Evolutionary conservation across 2,329 filamentous ascomycete genomes (phyloP).

Genomic region (Cladosporium velox): DNA sequence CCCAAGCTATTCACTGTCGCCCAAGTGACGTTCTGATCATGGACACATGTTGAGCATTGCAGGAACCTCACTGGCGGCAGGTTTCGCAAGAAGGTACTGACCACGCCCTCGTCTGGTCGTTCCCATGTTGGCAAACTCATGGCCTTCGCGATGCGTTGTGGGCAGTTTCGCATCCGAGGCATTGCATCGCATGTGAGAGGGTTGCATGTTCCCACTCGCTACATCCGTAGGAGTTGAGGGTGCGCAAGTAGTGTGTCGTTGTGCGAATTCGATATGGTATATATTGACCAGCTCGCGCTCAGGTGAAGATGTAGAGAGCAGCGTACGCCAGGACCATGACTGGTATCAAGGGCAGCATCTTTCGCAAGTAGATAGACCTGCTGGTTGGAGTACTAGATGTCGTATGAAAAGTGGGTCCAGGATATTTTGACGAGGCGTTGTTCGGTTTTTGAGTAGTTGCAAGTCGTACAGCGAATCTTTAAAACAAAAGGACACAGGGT

Average conservation of each 20-base stretch:
- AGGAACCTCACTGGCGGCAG: neutral
- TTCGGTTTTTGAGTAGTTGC: neutral
- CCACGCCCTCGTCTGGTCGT: neutral
- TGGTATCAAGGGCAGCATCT: conserved; percentile 23
- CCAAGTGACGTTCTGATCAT: neutral
- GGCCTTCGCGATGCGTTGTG: neutral
- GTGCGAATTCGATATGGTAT: neutral
- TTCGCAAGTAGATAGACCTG: neutral
- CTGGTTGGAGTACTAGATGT: neutral
- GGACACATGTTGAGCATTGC: neutral
- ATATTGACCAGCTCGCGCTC: neutral
- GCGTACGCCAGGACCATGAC: conserved; percentile 25
- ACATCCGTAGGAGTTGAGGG: neutral
- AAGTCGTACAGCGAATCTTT: neutral
- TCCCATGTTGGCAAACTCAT: neutral
- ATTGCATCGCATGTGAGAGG: neutral
- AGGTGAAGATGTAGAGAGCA: conserved; percentile 24
- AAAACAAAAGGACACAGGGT: neutral
- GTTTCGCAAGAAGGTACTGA: neutral
- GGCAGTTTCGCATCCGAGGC: neutral
- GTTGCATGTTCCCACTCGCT: too few species aligned
- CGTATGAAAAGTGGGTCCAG: neutral
- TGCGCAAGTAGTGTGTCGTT: neutral
- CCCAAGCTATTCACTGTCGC: neutral
- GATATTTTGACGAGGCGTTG: neutral